These are phyloP conservation scores for Capsicum baccatum DNA, from an alignment of 257 asterid genomes.

Conservation along the genomic window DNA sequence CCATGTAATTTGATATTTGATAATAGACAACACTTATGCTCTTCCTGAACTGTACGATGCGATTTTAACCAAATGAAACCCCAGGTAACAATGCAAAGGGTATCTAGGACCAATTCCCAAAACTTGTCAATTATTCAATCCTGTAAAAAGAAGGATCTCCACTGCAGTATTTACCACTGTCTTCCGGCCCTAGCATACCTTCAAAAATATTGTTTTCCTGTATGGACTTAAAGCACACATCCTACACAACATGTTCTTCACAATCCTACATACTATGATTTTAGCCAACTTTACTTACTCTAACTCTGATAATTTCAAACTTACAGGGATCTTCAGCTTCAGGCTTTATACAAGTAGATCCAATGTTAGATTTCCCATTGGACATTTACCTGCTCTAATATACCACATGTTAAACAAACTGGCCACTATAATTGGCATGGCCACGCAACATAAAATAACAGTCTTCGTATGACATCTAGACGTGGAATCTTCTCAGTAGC, in stretches of 20 bases:
- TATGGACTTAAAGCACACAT: constrained; percentile 14
- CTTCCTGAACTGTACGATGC: constrained; percentile 22
- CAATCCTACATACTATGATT: background rate
- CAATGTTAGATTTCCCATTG: background rate
- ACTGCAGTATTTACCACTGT: background rate
- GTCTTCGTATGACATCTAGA: background rate
- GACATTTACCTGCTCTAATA: constrained; percentile 14
- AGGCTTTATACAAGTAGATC: constrained; percentile 3
- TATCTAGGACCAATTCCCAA: background rate
- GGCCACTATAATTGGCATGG: background rate
- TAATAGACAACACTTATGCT: constrained; percentile 7
- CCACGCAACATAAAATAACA: background rate
- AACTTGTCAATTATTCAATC: background rate
- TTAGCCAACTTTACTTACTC: constrained; percentile 7
- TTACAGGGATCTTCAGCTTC: constrained; percentile 11
- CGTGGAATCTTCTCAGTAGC: background rate
- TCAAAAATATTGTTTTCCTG: constrained; percentile 17
- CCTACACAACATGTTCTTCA: constrained; percentile 25
- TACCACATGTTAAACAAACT: background rate
- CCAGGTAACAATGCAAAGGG: constrained; percentile 9
- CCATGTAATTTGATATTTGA: constrained; percentile 16
- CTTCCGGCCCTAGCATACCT: constrained; percentile 6
- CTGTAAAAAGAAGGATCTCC: background rate
- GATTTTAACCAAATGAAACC: constrained; percentile 15
- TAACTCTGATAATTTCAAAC: constrained; percentile 15